phyloP scores from a whole-genome alignment of 306 rosid species.

The Sindora glabra region DNA sequence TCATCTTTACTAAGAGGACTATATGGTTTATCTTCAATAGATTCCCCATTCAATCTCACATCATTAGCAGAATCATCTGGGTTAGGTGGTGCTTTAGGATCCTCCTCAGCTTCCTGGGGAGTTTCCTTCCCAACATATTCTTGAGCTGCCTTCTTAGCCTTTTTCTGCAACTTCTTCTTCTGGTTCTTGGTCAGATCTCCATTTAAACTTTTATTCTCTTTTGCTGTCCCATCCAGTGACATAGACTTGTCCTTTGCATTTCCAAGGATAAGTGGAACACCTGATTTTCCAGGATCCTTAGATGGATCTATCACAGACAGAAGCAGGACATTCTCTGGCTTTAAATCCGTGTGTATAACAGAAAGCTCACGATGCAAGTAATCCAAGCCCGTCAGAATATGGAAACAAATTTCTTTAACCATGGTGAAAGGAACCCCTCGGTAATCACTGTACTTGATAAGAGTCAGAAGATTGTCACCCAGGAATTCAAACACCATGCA shows the following conservation, averaged over 20 bases:
- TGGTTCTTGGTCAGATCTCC: slow-evolving; percentile 71
- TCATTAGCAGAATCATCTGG: slow-evolving; percentile 41
- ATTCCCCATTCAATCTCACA: slow-evolving; percentile 26
- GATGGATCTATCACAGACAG: slow-evolving; percentile 72
- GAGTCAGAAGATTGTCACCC: slow-evolving; percentile 91
- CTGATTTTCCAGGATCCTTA: slow-evolving; percentile 76
- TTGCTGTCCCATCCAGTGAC: slow-evolving; percentile 38
- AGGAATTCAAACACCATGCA: slow-evolving; percentile 96
- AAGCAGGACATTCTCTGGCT: slow-evolving; percentile 90
- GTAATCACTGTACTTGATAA: slow-evolving; percentile 80
- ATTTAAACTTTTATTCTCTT: slow-evolving; percentile 37
- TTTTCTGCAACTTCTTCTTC: slow-evolving; percentile 71
- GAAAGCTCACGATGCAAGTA: slow-evolving; percentile 92
- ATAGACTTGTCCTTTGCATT: slow-evolving; percentile 40
- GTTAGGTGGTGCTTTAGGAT: slow-evolving; percentile 28
- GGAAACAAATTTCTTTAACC: slow-evolving; percentile 90
- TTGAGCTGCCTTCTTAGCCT: slow-evolving; percentile 76
- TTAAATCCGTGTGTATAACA: slow-evolving; percentile 90
- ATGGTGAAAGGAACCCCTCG: slow-evolving; percentile 66
- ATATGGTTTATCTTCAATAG: slow-evolving; percentile 32
- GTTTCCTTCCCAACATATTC: slow-evolving; percentile 48
- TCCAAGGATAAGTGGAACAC: slow-evolving; percentile 57
- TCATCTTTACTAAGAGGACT: slow-evolving; percentile 31
- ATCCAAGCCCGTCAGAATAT: slow-evolving; percentile 83
- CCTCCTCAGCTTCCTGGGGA: slow-evolving; percentile 48